A percentile compares a stretch with the other conserved stretches of the same genome.
Evolutionary conservation across 1,284 basidiomycete species (phyloP).

Genomic region (Schizophyllum amplum): DNA sequence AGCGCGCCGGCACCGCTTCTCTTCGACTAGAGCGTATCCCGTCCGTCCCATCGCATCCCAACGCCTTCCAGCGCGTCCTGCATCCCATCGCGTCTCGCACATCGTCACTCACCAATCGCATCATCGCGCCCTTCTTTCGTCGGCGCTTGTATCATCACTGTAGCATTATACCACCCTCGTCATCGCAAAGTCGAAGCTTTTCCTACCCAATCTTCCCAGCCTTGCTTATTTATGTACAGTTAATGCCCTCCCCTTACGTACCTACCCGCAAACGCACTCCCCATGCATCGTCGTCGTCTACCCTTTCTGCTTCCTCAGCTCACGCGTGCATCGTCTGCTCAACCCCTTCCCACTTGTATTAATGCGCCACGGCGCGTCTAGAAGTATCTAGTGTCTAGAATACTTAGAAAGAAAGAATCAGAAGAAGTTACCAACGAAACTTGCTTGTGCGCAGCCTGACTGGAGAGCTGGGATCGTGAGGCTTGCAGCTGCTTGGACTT

Average conservation of each 20-base stretch:
- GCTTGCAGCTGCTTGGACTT: too few species aligned
- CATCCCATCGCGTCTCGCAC: not conserved
- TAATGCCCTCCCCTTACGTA: not conserved
- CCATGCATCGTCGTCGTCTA: not conserved
- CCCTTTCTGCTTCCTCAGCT: not conserved
- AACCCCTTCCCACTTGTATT: not conserved
- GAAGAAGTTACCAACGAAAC: not conserved
- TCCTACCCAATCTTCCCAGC: too few species aligned
- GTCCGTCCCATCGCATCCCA: not conserved
- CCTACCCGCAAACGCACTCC: not conserved
- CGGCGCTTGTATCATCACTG: not conserved
- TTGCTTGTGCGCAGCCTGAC: not conserved
- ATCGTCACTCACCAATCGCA: not conserved
- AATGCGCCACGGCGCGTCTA: not conserved
- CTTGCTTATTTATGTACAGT: not conserved
- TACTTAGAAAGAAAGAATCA: not conserved
- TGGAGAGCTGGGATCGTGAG: too few species aligned
- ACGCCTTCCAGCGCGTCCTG: too few species aligned
- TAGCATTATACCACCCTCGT: not conserved
- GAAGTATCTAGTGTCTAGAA: not conserved
- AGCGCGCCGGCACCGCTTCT: not conserved
- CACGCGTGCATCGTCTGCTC: not conserved
- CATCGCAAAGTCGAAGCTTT: not conserved
- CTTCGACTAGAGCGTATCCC: not conserved
- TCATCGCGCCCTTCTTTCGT: not conserved